A percentile compares a stretch with the other conserved stretches of the same genome.
Evolutionary conservation across 2,329 filamentous ascomycete genomes (phyloP).

Genomic region (Periconia sp.): DNA sequence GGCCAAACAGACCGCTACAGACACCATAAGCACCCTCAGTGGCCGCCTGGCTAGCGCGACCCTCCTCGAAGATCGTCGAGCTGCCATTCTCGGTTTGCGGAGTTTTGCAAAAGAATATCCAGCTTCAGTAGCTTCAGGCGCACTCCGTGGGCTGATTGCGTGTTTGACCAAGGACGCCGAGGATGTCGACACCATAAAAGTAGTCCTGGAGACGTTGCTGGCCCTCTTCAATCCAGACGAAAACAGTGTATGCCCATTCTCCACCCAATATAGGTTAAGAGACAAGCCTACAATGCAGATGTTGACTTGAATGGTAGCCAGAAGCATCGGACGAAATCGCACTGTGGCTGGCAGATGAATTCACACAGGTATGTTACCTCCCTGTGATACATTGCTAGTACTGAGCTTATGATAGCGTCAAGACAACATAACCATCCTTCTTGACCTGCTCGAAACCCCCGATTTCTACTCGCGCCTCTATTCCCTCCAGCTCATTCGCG

Average conservation of each 20-base stretch:
- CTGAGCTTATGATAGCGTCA: constrained; percentile 69
- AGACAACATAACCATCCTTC: constrained; percentile 89
- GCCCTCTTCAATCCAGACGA: constrained; percentile 81
- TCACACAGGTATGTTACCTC: constrained; percentile 70
- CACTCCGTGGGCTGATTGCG: constrained; percentile 83
- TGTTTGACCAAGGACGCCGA: constrained; percentile 85
- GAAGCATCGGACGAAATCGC: constrained; percentile 96
- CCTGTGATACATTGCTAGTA: constrained; percentile 25
- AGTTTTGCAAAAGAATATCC: constrained; percentile 97
- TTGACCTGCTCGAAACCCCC: constrained; percentile 82
- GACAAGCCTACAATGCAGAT: background rate
- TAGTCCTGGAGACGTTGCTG: constrained; percentile 90
- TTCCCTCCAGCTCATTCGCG: constrained; percentile 82
- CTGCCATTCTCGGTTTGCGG: constrained; percentile 86
- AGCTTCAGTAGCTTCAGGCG: constrained; percentile 90
- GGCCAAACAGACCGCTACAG: constrained; percentile 91
- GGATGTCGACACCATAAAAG: constrained; percentile 94
- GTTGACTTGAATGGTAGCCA: constrained; percentile 57
- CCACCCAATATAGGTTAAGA: background rate
- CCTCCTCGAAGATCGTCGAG: constrained; percentile 89
- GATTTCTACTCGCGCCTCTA: constrained; percentile 94
- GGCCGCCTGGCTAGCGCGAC: constrained; percentile 85
- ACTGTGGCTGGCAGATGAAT: constrained; percentile 95
- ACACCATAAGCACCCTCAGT: constrained; percentile 90
- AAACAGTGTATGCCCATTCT: constrained; percentile 47